Evolutionary conservation across 2,329 filamentous ascomycete species (phyloP).

Genomic region (Epichloe gansuensis): DNA sequence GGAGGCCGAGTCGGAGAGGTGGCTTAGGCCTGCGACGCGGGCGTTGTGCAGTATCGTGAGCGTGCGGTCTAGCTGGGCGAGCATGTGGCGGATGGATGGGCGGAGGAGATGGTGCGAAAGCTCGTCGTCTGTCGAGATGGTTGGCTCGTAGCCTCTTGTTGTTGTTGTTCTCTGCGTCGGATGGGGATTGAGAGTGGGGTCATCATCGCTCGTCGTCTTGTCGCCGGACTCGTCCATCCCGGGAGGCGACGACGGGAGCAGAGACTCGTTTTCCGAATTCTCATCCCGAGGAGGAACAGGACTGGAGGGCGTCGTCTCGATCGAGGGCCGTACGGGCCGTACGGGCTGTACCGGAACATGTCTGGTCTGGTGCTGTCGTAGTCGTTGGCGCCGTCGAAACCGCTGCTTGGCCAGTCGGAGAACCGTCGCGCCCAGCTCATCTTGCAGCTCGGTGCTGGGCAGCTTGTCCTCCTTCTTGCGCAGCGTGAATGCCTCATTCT

Average conservation of each 20-base stretch:
- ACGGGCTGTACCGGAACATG: too few relatives aligned
- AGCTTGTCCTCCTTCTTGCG: conserved; percentile 29
- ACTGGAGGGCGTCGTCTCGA: conserved; percentile 5
- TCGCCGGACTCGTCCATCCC: not conserved
- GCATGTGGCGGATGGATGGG: conserved; percentile 57
- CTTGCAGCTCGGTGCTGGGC: conserved; percentile 53
- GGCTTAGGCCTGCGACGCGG: conserved; percentile 35
- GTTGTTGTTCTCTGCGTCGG: not conserved
- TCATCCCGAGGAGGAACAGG: not conserved
- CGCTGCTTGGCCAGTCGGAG: conserved; percentile 55
- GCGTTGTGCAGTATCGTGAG: conserved; percentile 59
- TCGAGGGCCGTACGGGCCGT: not conserved
- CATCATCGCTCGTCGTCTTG: not conserved
- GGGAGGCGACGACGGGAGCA: conserved; percentile 6
- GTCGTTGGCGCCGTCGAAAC: conserved; percentile 29
- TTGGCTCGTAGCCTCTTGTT: conserved; percentile 29
- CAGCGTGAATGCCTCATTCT: conserved; percentile 39
- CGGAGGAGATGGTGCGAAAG: conserved; percentile 50
- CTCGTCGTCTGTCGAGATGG: conserved; percentile 59
- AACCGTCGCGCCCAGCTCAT: conserved; percentile 55
- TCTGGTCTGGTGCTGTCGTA: not conserved
- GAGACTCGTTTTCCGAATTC: not conserved
- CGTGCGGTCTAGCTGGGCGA: conserved; percentile 57
- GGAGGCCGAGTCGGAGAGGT: conserved; percentile 26
- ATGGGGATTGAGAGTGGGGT: not conserved